A percentile compares a stretch with the other conserved stretches of the same genome.
Conservation (phyloP, 2,329 filamentous ascomycete species). For the Furcasterigmium sp. region DNA sequence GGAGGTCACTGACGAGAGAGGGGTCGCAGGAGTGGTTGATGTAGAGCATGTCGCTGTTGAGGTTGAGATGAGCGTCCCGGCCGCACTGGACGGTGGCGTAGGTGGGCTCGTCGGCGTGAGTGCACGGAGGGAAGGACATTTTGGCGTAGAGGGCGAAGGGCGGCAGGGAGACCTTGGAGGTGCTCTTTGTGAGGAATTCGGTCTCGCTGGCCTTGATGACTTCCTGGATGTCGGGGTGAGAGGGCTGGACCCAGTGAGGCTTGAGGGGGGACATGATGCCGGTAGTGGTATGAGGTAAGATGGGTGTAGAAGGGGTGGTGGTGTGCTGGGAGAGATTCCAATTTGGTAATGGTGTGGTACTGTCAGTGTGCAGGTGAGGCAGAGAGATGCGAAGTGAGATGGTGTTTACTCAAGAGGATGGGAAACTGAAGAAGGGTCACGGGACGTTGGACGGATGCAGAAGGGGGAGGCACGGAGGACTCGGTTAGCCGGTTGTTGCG, state of each 20-base stretch:
- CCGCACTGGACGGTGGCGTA: slow-evolving; percentile 62
- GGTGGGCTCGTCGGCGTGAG: slow-evolving; percentile 46
- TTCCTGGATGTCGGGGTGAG: slow-evolving; percentile 52
- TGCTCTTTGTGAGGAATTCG: slow-evolving; percentile 55
- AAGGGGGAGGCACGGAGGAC: no score
- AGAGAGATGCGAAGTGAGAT: no score
- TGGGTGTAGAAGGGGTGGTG: no score
- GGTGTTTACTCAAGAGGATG: no score
- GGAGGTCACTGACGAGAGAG: slow-evolving; percentile 46
- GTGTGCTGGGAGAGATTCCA: background rate
- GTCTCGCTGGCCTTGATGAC: slow-evolving; percentile 45
- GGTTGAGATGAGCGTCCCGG: slow-evolving; percentile 48
- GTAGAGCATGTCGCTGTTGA: slow-evolving; percentile 63
- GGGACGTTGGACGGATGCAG: no score
- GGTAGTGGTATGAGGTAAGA: no score
- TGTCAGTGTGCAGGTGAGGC: no score
- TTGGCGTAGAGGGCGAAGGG: slow-evolving; percentile 63
- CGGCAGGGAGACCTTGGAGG: slow-evolving; percentile 49
- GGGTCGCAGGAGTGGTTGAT: slow-evolving; percentile 66
- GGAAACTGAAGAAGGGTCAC: no score
- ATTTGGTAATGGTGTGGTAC: no score
- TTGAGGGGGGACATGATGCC: slow-evolving; percentile 48
- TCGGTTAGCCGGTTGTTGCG: no score
- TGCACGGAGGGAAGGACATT: slow-evolving; percentile 59
- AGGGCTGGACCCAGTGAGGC: slow-evolving; percentile 56